Conservation (phyloP, 2,329 filamentous ascomycete species). For the Fusarium piperis region DNA sequence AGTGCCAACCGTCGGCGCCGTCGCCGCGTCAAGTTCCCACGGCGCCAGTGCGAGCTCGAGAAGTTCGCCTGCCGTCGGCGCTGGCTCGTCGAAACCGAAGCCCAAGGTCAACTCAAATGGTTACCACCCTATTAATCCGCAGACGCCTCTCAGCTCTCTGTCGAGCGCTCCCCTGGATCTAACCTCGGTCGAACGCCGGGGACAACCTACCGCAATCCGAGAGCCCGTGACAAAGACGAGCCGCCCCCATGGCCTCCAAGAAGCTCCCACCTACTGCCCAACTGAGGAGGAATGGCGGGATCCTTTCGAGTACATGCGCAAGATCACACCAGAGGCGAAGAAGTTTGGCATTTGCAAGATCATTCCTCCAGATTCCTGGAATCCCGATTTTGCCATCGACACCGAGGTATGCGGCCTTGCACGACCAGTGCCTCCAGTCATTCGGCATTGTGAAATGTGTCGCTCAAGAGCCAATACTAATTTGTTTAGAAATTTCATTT, state of each 20-base stretch:
- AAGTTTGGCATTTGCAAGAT: conserved; percentile 96
- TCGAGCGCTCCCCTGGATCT: conserved; percentile 77
- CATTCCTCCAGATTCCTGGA: conserved; percentile 92
- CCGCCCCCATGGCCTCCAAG: conserved; percentile 84
- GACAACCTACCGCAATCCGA: conserved; percentile 78
- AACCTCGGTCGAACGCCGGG: conserved; percentile 89
- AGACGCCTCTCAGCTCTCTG: conserved; percentile 65
- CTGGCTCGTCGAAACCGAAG: conserved; percentile 58
- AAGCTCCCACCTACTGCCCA: conserved; percentile 90
- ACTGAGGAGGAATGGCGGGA: conserved; percentile 96
- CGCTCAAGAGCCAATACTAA: conserved; percentile 13
- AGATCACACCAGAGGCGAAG: conserved; percentile 85
- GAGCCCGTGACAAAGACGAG: conserved; percentile 81
- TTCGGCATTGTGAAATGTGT: conserved; percentile 5
- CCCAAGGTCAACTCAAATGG: conserved; percentile 64
- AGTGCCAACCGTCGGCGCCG: conserved; percentile 51
- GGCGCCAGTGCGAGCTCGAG: conserved; percentile 62
- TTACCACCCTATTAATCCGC: conserved; percentile 61
- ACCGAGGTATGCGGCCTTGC: conserved; percentile 74
- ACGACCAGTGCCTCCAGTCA: conserved; percentile 3
- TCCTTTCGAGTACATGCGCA: conserved; percentile 91
- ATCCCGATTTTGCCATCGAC: conserved; percentile 94
- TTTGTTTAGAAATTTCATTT: conserved; percentile 87
- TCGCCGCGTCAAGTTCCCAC: conserved; percentile 47
- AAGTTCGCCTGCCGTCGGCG: conserved; percentile 59